phyloP scores from a whole-genome alignment of 2,329 filamentous ascomycete species.

The Aspergillus sclerotialis region DNA sequence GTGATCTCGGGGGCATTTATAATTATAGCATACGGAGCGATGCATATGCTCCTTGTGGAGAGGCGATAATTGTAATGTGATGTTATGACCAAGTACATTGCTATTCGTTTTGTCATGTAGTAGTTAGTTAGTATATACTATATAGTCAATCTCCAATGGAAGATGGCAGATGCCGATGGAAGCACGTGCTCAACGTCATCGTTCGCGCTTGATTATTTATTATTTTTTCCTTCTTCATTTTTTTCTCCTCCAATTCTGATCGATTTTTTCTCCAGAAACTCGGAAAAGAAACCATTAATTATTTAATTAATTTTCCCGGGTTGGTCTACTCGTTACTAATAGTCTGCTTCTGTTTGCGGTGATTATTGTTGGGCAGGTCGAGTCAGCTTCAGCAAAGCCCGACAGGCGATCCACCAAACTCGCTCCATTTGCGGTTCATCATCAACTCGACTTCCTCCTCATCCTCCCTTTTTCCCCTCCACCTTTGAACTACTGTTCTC shows the following conservation, averaged over 20 bases:
- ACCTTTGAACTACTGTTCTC: background rate
- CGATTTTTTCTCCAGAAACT: constrained; percentile 6
- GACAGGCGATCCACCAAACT: too few relatives aligned
- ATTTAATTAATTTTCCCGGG: constrained; percentile 11
- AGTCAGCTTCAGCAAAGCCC: too few relatives aligned
- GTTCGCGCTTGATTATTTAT: too few relatives aligned
- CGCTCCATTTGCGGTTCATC: background rate
- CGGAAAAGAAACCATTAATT: background rate
- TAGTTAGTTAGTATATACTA: too few relatives aligned
- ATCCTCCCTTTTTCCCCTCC: background rate
- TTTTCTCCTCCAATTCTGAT: constrained; percentile 13
- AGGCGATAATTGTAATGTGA: constrained; percentile 52
- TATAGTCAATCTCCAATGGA: constrained; percentile 5
- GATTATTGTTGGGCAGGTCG: too few relatives aligned
- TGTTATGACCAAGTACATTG: constrained; percentile 1
- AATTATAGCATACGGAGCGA: constrained; percentile 78
- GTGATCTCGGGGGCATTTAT: constrained; percentile 79
- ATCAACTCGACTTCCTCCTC: too few relatives aligned
- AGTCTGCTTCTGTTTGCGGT: too few relatives aligned
- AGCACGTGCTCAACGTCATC: constrained; percentile 16
- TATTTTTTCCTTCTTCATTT: background rate
- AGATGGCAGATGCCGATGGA: constrained; percentile 9
- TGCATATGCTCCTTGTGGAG: constrained; percentile 92
- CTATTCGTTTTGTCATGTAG: constrained; percentile 2
- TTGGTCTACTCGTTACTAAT: too few relatives aligned